Base-by-base conservation (phyloP, 2,329 filamentous ascomycete genomes). In the Cercospora brassicicola region DNA sequence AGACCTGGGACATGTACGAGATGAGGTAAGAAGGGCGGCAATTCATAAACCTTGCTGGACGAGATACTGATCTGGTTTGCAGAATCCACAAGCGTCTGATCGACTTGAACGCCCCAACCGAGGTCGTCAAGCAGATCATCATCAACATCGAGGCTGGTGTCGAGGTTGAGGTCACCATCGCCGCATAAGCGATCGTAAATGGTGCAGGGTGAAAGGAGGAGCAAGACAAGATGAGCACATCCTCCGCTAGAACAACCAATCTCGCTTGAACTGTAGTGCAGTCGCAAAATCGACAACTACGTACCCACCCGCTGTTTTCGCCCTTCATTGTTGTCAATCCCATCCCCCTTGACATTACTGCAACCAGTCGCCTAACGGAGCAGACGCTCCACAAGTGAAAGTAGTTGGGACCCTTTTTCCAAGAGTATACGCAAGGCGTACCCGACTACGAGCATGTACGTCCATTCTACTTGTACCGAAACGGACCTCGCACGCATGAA, bases 1-100 rank as follows among this genome's bases (percentile, higher is more conserved):
- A 99, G 93, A 99, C 95, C 81, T 99, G 95, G 95, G 95, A 98
- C 84, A 90, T 88, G 84, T 99, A 88, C 85, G 94, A 99, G 91
- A 96, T 99, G 93, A 91, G 94, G 86, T 78, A 64, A 71, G 20
- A 23, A 23, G 20, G 20, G 20, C 20, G 2, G 20, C 20, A 23
- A 23, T 23, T 23, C 20, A 23, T 23, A 23, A 23, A 23, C 20
- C 20, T 23, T 23, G 20, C 20, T 33, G 13, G 31, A 62, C 7
- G 60, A n/a, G 23, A 59, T n/a, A 64, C 39, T 65, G 57, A 70
- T 28, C 61, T 18, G 23, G 59, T 62, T 42, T 55, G 11, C 62
- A 77, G 76, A 68, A 77, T 78, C 73, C 76, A 78, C 74, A 78
- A 78, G 75, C 75, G 76, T 69, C 70, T 77, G 73, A 77, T 78